These are phyloP conservation scores for Colletotrichum chlorophyti DNA, from an alignment of 2,329 filamentous ascomycete genomes.

Conservation along the genomic window DNA sequence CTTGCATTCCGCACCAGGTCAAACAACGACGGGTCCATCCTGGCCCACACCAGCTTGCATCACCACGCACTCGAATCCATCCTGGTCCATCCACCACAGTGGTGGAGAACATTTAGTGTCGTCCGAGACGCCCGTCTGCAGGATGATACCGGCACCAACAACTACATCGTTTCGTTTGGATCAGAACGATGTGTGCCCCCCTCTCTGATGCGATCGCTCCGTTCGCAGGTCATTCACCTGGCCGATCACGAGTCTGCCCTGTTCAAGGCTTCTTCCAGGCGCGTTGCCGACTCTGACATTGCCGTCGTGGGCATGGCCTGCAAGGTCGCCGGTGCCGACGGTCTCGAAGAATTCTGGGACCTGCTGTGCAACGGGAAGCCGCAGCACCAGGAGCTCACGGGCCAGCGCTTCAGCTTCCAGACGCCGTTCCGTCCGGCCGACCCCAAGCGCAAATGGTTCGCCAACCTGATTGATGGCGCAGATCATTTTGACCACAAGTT, in stretches of 20 bases:
- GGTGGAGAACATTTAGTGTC: slow-evolving; percentile 40
- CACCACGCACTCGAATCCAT: slow-evolving; percentile 41
- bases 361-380: slow-evolving; percentile 29
- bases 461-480: slow-evolving; percentile 33
- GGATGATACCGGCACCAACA: slow-evolving; percentile 14
- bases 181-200: slow-evolving; percentile 45
- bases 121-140: slow-evolving; percentile 11
- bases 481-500: slow-evolving; percentile 46
- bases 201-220: slow-evolving; percentile 35
- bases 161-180: slow-evolving; percentile 40
- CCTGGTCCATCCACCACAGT: slow-evolving; percentile 41
- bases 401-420: background rate
- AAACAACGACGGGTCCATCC: slow-evolving; percentile 15
- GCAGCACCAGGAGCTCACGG: background rate
- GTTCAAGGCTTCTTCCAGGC: background rate
- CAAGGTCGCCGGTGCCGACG: slow-evolving; percentile 47
- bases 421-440: background rate
- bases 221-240: slow-evolving; percentile 30
- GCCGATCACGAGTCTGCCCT: background rate
- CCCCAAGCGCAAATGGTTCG: slow-evolving; percentile 17
- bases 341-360: slow-evolving; percentile 44
- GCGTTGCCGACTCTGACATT: slow-evolving; percentile 28
- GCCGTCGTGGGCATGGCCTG: slow-evolving; percentile 49
- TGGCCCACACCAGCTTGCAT: slow-evolving; percentile 35
- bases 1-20: slow-evolving; percentile 33